phyloP scores from a whole-genome alignment of 129 eudicot species.

The Logfia minima region DNA sequence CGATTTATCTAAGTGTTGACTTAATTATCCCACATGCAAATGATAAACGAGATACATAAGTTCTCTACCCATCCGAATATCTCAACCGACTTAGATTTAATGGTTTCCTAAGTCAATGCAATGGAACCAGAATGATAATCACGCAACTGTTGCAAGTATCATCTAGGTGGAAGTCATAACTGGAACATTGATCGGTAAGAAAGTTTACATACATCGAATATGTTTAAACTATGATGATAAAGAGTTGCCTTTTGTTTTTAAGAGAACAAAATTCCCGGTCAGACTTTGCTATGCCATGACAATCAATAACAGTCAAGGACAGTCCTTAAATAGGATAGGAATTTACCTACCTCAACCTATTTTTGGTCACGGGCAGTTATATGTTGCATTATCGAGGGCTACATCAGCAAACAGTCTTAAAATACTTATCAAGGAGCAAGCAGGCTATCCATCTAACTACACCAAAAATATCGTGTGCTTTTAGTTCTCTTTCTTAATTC shows the following conservation, averaged over 20 bases:
- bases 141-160: background rate
- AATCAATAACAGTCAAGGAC: too few species aligned
- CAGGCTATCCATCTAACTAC: too few species aligned
- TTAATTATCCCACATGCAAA: background rate
- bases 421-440: too few species aligned
- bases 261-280: too few species aligned
- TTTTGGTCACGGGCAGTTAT: too few species aligned
- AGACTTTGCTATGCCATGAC: too few species aligned
- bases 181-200: background rate
- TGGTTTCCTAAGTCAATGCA: background rate
- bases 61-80: background rate
- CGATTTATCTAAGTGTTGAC: background rate
- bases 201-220: background rate
- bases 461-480: too few species aligned
- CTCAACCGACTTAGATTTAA: background rate
- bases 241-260: slow-evolving; percentile 1
- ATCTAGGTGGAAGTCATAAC: background rate
- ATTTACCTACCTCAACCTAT: too few species aligned
- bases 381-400: too few species aligned
- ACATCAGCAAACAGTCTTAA: too few species aligned
- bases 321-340: too few species aligned
- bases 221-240: background rate
- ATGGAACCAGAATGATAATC: background rate
- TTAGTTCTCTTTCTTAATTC: too few species aligned
- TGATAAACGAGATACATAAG: background rate